A percentile compares a stretch with the other conserved stretches of the same genome.
These are phyloP conservation scores for Sextonia rubra DNA, from an alignment of 164 flowering plant genomes.

Conservation along the genomic window DNA sequence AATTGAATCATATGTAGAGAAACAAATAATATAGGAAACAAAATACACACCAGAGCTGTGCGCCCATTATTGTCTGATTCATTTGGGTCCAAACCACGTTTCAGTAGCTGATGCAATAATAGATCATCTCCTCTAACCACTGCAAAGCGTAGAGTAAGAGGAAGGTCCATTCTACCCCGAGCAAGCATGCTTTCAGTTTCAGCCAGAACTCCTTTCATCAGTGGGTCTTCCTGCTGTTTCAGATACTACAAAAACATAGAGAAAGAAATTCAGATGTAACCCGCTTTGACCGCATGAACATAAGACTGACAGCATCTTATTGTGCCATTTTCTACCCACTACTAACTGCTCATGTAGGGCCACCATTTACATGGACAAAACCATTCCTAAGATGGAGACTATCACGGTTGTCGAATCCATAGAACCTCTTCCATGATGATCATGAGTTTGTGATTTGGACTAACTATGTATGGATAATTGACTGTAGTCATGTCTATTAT, in stretches of 20 bases:
- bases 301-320: neutral
- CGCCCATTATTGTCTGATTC: slow-evolving; percentile 79
- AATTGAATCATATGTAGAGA: neutral
- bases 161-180: slow-evolving; percentile 84
- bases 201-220: slow-evolving; percentile 64
- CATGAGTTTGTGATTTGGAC: neutral
- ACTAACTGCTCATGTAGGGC: neutral
- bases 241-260: slow-evolving; percentile 50
- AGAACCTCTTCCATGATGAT: neutral
- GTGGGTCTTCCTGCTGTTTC: slow-evolving; percentile 64
- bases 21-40: neutral
- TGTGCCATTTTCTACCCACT: neutral
- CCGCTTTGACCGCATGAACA: too few relatives aligned
- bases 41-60: slow-evolving; percentile 60
- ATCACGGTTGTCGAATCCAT: neutral
- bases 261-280: neutral
- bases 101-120: slow-evolving; percentile 61
- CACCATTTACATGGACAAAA: neutral
- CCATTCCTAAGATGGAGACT: neutral
- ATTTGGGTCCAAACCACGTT: slow-evolving; percentile 76
- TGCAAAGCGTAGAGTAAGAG: slow-evolving; percentile 84
- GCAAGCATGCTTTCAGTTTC: slow-evolving; percentile 90
- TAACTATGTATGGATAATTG: too few relatives aligned
- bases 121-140: slow-evolving; percentile 69
- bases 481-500: too few relatives aligned